Evolutionary conservation across 129 eudicot species (phyloP), one percentile per base, ranked within the genome.

Genomic region (Lactuca sativa): DNA sequence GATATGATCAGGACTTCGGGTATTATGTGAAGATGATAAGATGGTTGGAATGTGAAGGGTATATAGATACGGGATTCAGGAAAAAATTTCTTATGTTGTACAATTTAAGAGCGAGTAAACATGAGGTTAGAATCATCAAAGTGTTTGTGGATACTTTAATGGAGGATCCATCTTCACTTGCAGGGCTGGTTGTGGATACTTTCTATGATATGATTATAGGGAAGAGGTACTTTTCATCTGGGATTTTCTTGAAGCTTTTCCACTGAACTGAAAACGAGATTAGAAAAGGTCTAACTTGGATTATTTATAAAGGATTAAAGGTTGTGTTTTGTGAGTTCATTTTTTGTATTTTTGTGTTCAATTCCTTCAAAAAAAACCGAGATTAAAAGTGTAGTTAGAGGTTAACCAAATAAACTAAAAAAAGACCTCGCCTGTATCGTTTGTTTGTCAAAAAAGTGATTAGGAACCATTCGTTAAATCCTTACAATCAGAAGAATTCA

Each of bases 1-100:
- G 65, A 16, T 84, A 77, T n/a, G 85, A 82, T 49, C 82, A 80
- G 51, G 91, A 85, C 71, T 81, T 92, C 30, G 95, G 90, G 78
- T 85, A 86, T 55, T 92, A 89, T n/a, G 89, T 92, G 70, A 92
- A 92, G 79, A 86, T 86, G 64, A 73, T 92, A 8, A 57, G 98
- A 54, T 80, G 86, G 84, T 82, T 92, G 70, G 98, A 92, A 71
- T 84, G 96, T 25, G 90, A 85, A 17, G 92, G 95, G 7, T 90
- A 84, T 74, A 79, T 92, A 9, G 96, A 92, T 56, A 81, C 78
- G 11, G 59, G 82, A 16, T 92, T 89, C 37, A 79, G 98, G 78
- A 83, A 89, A 80, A 89, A 85, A 56, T 89, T 92, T 56, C 66
- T 92, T 33, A 92, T 95, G 7, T 92, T 96, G 98, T 92, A 89